Percentiles rank a stretch among this genome's conserved stretches.
Conservation (phyloP, 192 early-diverging fungal genomes). For the Chytriomyces sp. region DNA sequence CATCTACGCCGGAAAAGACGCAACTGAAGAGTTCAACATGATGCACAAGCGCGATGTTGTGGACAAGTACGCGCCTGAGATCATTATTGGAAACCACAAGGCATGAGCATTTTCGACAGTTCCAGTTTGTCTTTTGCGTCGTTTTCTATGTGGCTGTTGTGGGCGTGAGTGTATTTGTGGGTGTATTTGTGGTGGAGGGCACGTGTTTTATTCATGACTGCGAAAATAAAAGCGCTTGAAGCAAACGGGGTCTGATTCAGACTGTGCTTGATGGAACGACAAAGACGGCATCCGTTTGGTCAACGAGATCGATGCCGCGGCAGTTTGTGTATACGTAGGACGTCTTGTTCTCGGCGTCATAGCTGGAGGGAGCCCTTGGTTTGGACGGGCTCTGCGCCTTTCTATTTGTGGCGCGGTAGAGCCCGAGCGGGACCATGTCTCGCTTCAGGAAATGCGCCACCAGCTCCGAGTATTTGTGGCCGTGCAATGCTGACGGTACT, state of each 20-base stretch:
- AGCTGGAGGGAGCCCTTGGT: background rate
- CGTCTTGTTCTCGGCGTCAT: slow-evolving; percentile 11
- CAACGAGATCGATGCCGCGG: slow-evolving; percentile 48
- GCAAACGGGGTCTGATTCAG: no score
- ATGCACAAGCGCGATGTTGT: slow-evolving; percentile 83
- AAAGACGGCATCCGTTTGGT: slow-evolving; percentile 49
- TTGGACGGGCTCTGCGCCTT: background rate
- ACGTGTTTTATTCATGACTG: no score
- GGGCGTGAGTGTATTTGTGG: no score
- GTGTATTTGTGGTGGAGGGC: no score
- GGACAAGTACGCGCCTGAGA: slow-evolving; percentile 64
- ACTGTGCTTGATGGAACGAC: slow-evolving; percentile 16
- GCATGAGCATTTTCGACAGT: no score
- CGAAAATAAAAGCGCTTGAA: no score
- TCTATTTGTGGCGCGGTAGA: slow-evolving; percentile 35
- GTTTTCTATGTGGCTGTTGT: no score
- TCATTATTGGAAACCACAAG: slow-evolving; percentile 50
- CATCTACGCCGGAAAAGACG: slow-evolving; percentile 84
- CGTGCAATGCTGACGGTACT: slow-evolving; percentile 31
- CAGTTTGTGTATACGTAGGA: slow-evolving; percentile 62
- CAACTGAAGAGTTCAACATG: slow-evolving; percentile 75
- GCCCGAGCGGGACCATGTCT: slow-evolving; percentile 51
- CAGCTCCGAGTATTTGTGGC: slow-evolving; percentile 43
- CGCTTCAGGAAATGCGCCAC: slow-evolving; percentile 35
- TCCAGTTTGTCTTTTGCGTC: no score